Evolutionary conservation across 768 basidiomycete species (phyloP), one percentile per base, ranked within the genome.

Genomic region (Lentinula aciculospora): DNA sequence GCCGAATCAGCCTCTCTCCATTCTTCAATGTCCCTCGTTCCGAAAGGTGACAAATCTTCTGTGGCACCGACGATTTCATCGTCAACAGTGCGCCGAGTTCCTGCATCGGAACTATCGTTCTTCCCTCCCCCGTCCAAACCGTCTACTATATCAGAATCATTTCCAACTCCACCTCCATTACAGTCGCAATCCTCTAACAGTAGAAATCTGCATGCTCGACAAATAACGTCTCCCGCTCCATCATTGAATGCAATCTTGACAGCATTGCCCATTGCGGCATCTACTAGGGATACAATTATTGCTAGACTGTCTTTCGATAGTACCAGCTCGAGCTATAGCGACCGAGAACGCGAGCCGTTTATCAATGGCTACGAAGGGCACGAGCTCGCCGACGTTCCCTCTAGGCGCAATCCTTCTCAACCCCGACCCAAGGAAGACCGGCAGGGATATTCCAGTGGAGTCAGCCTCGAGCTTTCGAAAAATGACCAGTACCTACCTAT

Each of bases 261-360:
- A 1, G 76, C 78, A 12, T 70, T 81, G 23, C 79, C 80, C 21
- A 80, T 81, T 32, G 73, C 76, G 55, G 74, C 77, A 19, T 81
- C 80, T n/a, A 81, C 77, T 2, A 72, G 81, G 32, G 81, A 84
- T 60, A 78, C 76, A 37, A 79, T 84, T 49, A 77, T 81, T 21
- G 74, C 80, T 6, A 74, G 82, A 13, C 68, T 84, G 39, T 84
- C 82, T 7, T 76, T 82, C 36, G 82, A 84, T 55, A 78, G 79
- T 63, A 66, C 70, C 58, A 76, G 74, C 61, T 77, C 78, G 8
- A 74, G 74, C 56, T 73, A 71, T 60, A 76, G 72, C 54, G 76
- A 77, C 53, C 67, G 69, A 28, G 69, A 71, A 9, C 66, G 66
- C 40, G 60, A 63, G 23, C 70, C 69, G 32, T 68, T 68, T 9